Conservation (phyloP, 2,329 filamentous ascomycete species). For the Hypoxylon sp. region DNA sequence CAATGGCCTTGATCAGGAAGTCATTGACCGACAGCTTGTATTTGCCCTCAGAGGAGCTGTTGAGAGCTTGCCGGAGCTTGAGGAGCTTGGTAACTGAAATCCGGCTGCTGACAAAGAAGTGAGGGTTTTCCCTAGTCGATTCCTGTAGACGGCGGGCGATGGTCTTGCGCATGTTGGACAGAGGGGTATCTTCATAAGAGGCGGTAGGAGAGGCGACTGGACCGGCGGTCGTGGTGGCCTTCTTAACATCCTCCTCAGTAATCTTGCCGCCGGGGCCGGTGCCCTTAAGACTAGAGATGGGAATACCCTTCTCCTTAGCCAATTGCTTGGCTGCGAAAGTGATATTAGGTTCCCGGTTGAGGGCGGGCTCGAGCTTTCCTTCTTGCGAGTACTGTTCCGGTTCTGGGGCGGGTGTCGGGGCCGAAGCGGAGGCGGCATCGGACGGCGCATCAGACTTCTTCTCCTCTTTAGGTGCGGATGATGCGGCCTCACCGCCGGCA, state of each 20-base stretch:
- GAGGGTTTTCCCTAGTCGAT: conserved; percentile 93
- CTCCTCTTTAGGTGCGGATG: conserved; percentile 76
- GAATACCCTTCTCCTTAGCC: conserved; percentile 86
- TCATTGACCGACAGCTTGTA: conserved; percentile 99
- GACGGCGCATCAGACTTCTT: conserved; percentile 73
- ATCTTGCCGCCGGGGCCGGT: conserved; percentile 88
- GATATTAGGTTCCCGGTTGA: conserved; percentile 85
- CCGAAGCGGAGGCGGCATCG: conserved; percentile 70
- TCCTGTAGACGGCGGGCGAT: conserved; percentile 92
- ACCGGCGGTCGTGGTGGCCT: conserved; percentile 77
- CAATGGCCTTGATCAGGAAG: conserved; percentile 97
- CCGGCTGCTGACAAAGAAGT: conserved; percentile 95
- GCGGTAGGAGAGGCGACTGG: conserved; percentile 69
- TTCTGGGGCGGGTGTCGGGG: conserved; percentile 67
- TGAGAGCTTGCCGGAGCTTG: conserved; percentile 95
- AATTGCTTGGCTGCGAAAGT: conserved; percentile 82
- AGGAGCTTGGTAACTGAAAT: conserved; percentile 95
- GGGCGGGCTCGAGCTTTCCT: conserved; percentile 84
- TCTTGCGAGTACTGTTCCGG: conserved; percentile 79
- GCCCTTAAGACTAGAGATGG: conserved; percentile 85
- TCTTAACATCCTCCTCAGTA: conserved; percentile 94
- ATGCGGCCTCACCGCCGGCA: conserved; percentile 83
- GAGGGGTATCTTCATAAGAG: conserved; percentile 85
- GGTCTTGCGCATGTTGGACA: conserved; percentile 96
- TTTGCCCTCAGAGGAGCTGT: conserved; percentile 87